Evolutionary conservation across 2,329 filamentous ascomycete genomes (phyloP).

Genomic region (Diaporthe velutina): DNA sequence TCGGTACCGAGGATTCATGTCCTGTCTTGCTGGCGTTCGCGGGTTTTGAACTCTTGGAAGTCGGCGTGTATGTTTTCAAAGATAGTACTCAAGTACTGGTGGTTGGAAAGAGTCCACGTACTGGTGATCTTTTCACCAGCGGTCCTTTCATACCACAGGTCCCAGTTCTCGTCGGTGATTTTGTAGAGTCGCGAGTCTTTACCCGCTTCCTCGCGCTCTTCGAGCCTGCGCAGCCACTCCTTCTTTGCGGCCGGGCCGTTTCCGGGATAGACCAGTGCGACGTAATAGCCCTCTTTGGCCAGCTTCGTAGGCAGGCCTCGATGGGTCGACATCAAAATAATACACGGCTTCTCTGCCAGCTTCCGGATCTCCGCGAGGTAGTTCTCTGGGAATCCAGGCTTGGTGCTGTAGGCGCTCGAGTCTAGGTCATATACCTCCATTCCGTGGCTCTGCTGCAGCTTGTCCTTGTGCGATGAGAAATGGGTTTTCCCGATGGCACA

Average conservation of each 20-base stretch:
- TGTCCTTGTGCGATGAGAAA: constrained; percentile 1
- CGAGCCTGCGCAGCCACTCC: constrained; percentile 34
- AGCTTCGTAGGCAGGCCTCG: constrained; percentile 21
- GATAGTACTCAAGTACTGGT: constrained; percentile 28
- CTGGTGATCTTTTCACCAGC: constrained; percentile 19
- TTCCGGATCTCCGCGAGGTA: constrained; percentile 27
- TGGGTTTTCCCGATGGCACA: constrained; percentile 34
- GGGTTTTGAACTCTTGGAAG: neutral
- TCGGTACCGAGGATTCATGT: neutral
- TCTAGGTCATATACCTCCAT: constrained; percentile 31
- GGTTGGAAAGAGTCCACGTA: constrained; percentile 2
- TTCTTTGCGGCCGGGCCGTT: constrained; percentile 7
- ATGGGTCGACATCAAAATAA: constrained; percentile 32
- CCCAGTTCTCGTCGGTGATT: constrained; percentile 29
- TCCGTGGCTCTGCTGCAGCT: too few species aligned
- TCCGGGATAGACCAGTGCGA: constrained; percentile 33
- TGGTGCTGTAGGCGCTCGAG: constrained; percentile 34
- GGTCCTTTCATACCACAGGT: constrained; percentile 28
- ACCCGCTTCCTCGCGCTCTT: constrained; percentile 24
- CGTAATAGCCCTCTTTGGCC: constrained; percentile 31
- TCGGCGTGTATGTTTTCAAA: constrained; percentile 18
- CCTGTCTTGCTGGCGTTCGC: neutral
- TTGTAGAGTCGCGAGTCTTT: constrained; percentile 33
- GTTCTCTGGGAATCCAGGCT: constrained; percentile 31
- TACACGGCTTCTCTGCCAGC: constrained; percentile 24